Evolutionary conservation across 1,284 basidiomycete genomes (phyloP).

Genomic region (Irpex sp.): DNA sequence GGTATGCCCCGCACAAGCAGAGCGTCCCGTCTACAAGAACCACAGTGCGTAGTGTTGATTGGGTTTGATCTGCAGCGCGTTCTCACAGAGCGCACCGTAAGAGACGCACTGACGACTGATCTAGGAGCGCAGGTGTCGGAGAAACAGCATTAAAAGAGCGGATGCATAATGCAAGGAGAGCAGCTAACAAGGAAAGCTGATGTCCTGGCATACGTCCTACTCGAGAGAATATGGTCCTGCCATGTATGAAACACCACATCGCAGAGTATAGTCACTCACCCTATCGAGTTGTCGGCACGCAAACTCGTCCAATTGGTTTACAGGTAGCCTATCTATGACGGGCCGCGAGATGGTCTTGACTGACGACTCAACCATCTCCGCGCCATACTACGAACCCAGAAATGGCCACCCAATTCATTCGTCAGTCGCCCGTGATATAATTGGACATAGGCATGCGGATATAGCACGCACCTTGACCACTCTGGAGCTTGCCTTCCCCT

Average conservation of each 20-base stretch:
- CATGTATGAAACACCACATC: neutral
- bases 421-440: neutral
- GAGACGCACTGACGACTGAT: neutral
- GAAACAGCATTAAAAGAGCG: neutral
- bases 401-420: neutral
- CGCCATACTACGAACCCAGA: conserved; percentile 62
- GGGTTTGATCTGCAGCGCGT: neutral
- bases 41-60: neutral
- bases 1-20: neutral
- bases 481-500: conserved; percentile 72
- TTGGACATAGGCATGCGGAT: conserved; percentile 5
- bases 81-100: neutral
- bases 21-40: neutral
- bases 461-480: conserved; percentile 64
- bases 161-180: conserved; percentile 2
- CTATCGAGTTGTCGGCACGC: conserved; percentile 83
- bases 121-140: neutral
- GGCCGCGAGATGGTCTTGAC: conserved; percentile 82
- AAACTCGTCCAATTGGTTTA: conserved; percentile 82
- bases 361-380: conserved; percentile 84
- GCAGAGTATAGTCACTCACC: conserved; percentile 38
- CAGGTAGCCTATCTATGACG: conserved; percentile 78
- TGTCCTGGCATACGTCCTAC: neutral
- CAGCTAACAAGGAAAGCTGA: conserved; percentile 10
- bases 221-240: neutral